These are phyloP conservation scores for Neonectria hederae DNA, from an alignment of 2,329 filamentous ascomycete genomes.

Conservation along the genomic window DNA sequence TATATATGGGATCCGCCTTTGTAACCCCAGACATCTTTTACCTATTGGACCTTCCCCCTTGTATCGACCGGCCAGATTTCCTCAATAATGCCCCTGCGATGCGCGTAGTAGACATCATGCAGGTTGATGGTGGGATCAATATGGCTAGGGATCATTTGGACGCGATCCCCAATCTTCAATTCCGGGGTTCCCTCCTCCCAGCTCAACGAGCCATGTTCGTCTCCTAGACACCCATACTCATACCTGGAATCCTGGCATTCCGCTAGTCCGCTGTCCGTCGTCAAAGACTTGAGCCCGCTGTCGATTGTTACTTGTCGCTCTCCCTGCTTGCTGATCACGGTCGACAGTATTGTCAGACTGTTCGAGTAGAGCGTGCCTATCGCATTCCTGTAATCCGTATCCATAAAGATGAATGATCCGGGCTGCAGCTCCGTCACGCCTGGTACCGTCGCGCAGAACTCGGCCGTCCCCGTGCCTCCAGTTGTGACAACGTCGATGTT, in stretches of 20 bases:
- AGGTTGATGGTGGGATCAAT: conserved; percentile 35
- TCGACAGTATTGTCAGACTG: conserved; percentile 42
- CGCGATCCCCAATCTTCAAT: conserved; percentile 23
- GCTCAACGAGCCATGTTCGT: conserved; percentile 29
- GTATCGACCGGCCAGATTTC: conserved; percentile 34
- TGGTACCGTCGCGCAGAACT: conserved; percentile 60
- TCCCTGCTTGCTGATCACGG: conserved; percentile 28
- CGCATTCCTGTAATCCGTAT: conserved; percentile 64
- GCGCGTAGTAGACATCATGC: conserved; percentile 32
- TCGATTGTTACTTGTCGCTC: conserved; percentile 32
- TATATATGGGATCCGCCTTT: not conserved
- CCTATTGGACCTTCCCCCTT: conserved; percentile 31
- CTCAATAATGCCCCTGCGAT: conserved; percentile 19
- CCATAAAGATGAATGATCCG: conserved; percentile 66
- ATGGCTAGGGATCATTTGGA: conserved; percentile 36
- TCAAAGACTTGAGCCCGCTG: conserved; percentile 27
- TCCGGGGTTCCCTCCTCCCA: conserved; percentile 22
- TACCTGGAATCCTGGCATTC: conserved; percentile 34
- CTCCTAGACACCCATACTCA: conserved; percentile 9
- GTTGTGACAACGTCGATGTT: conserved; percentile 28
- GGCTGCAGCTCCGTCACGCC: conserved; percentile 65
- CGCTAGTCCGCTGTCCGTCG: conserved; percentile 29
- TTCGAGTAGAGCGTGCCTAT: conserved; percentile 59
- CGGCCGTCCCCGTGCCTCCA: conserved; percentile 39
- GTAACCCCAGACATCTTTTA: not conserved